phyloP scores from a whole-genome alignment of 306 rosid genomes.

The Notholithocarpus densiflorus region DNA sequence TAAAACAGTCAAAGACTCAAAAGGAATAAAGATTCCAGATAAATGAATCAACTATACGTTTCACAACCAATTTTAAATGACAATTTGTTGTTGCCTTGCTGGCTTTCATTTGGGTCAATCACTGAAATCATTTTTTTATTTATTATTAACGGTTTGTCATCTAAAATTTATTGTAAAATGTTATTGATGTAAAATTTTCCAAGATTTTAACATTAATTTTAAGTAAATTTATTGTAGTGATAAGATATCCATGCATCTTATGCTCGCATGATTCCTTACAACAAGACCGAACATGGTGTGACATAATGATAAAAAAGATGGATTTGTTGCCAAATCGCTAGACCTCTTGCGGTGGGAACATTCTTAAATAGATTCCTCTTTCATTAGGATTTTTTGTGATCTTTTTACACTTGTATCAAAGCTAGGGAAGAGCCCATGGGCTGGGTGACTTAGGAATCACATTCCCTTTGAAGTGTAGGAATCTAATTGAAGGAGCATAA shows the following conservation, averaged over 20 bases:
- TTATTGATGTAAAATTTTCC: too few relatives aligned
- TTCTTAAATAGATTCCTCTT: slow-evolving; percentile 1
- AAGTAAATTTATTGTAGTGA: background rate
- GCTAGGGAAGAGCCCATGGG: background rate
- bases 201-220: background rate
- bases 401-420: background rate
- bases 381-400: background rate
- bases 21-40: too few relatives aligned
- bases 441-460: slow-evolving; percentile 34
- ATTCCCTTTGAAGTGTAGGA: slow-evolving; percentile 26
- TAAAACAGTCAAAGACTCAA: too few relatives aligned
- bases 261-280: slow-evolving; percentile 21
- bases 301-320: background rate
- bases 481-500: background rate
- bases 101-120: too few relatives aligned
- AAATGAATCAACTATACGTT: too few relatives aligned
- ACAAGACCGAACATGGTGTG: background rate
- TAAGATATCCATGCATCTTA: background rate
- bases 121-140: too few relatives aligned
- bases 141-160: rapidly evolving
- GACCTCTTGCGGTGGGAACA: background rate
- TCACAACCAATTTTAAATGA: too few relatives aligned
- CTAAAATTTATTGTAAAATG: too few relatives aligned
- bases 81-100: too few relatives aligned
- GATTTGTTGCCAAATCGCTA: background rate